Percentiles rank a stretch among this genome's conserved stretches.
phyloP scores from a whole-genome alignment of 2,329 filamentous ascomycete genomes.

The Beauveria australis region DNA sequence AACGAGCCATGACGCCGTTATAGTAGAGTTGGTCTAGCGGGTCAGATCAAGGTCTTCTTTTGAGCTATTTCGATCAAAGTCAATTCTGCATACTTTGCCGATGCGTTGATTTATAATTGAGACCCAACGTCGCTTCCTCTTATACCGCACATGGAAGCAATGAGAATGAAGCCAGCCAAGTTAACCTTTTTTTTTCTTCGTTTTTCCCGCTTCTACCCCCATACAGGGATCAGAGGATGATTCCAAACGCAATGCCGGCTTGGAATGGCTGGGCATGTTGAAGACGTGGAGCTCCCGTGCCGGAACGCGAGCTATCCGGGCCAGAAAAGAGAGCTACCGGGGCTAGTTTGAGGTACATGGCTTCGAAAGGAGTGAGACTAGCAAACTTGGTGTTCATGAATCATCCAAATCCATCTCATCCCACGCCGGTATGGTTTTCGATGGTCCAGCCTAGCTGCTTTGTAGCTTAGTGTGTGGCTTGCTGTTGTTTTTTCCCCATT shows the following conservation, averaged over 20 bases:
- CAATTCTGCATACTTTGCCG: too few species aligned
- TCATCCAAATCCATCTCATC: too few species aligned
- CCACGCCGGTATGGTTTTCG: not conserved
- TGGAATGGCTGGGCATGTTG: not conserved
- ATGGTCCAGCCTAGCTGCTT: too few species aligned
- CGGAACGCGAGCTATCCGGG: slow-evolving; percentile 5
- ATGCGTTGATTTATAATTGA: too few species aligned
- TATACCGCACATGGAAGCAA: too few species aligned
- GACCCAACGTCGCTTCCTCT: too few species aligned
- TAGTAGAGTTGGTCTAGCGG: too few species aligned
- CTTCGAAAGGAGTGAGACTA: not conserved
- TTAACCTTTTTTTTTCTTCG: too few species aligned
- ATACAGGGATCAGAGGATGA: not conserved
- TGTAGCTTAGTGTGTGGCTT: too few species aligned
- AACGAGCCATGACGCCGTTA: not conserved
- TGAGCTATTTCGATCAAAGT: too few species aligned
- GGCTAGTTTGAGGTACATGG: not conserved
- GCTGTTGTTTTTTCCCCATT: too few species aligned
- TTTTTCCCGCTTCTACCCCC: not conserved
- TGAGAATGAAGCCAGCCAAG: not conserved
- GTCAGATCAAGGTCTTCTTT: too few species aligned
- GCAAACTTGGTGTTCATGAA: not conserved
- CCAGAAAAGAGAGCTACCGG: not conserved
- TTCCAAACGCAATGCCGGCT: slow-evolving; percentile 2
- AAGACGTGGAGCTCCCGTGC: not conserved